Evolutionary conservation across 2,329 filamentous ascomycete species (phyloP).

Genomic region (Colletotrichum australisinense): DNA sequence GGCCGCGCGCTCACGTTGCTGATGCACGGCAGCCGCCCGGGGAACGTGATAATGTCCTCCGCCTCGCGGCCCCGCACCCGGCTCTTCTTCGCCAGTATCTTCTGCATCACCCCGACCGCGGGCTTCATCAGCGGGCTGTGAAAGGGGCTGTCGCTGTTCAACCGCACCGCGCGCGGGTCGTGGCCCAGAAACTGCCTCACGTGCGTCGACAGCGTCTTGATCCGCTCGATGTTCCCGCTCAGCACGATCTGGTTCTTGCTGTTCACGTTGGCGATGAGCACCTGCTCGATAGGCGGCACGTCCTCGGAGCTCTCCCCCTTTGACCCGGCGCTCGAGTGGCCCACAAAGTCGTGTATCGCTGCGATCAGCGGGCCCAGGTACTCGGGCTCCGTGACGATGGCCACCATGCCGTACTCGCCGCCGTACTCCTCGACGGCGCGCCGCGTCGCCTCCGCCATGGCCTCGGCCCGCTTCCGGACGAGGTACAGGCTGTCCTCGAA

Average conservation of each 20-base stretch:
- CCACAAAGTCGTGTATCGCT: slow-evolving; percentile 83
- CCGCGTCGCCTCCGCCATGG: slow-evolving; percentile 82
- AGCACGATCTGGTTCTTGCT: slow-evolving; percentile 96
- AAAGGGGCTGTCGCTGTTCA: slow-evolving; percentile 91
- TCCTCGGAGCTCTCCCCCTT: slow-evolving; percentile 76
- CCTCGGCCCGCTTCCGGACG: slow-evolving; percentile 81
- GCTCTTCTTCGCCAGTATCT: slow-evolving; percentile 71
- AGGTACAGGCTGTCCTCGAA: slow-evolving; percentile 84
- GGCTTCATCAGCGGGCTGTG: slow-evolving; percentile 94
- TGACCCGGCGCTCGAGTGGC: slow-evolving; percentile 71
- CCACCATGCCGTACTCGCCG: slow-evolving; percentile 94
- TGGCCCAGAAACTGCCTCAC: slow-evolving; percentile 91
- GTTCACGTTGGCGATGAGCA: slow-evolving; percentile 93
- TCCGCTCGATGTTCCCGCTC: slow-evolving; percentile 85
- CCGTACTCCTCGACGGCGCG: slow-evolving; percentile 74
- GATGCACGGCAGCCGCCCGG: slow-evolving; percentile 79
- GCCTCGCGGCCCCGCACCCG: slow-evolving; percentile 63
- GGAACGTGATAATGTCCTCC: slow-evolving; percentile 79
- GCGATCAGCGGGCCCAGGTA: slow-evolving; percentile 77
- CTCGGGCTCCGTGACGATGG: slow-evolving; percentile 86
- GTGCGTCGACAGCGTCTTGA: slow-evolving; percentile 84
- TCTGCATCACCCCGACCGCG: slow-evolving; percentile 79
- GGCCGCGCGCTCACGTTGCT: slow-evolving; percentile 88
- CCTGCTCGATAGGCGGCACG: slow-evolving; percentile 83
- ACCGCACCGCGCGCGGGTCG: slow-evolving; percentile 85